phyloP scores from a whole-genome alignment of 305 asterid species.

The Fraxinus floribunda region DNA sequence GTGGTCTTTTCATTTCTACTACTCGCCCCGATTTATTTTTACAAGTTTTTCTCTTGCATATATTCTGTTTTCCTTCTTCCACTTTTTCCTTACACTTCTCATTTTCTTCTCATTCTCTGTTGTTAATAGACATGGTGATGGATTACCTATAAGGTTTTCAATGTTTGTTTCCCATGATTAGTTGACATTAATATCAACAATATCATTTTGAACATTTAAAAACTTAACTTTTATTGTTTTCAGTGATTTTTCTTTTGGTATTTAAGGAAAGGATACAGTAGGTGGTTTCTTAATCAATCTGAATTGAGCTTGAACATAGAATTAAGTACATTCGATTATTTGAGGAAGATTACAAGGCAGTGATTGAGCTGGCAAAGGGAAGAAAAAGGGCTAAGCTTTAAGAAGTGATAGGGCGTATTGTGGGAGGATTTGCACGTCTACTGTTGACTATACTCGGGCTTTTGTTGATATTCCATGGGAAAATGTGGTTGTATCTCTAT shows the following conservation, averaged over 20 bases:
- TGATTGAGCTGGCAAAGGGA: background rate
- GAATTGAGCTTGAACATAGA: background rate
- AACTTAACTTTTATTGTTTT: background rate
- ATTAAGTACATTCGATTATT: background rate
- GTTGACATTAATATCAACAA: background rate
- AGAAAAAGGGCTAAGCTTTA: background rate
- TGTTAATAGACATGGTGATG: background rate
- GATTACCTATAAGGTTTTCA: background rate
- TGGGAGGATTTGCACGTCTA: background rate
- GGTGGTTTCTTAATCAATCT: background rate
- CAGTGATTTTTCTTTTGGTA: background rate
- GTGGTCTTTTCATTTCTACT: background rate
- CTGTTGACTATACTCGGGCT: background rate
- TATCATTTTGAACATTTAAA: background rate
- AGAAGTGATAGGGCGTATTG: background rate
- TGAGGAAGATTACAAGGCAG: background rate
- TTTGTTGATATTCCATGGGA: background rate
- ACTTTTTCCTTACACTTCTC: background rate
- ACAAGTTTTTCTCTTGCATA: background rate
- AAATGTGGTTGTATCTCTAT: background rate
- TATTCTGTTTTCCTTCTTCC: background rate
- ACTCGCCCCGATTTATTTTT: background rate
- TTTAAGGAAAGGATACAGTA: background rate
- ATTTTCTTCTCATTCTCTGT: background rate
- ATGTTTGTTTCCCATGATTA: background rate